phyloP scores from a whole-genome alignment of 768 basidiomycete genomes.

The Pleurotus tuoliensis region DNA sequence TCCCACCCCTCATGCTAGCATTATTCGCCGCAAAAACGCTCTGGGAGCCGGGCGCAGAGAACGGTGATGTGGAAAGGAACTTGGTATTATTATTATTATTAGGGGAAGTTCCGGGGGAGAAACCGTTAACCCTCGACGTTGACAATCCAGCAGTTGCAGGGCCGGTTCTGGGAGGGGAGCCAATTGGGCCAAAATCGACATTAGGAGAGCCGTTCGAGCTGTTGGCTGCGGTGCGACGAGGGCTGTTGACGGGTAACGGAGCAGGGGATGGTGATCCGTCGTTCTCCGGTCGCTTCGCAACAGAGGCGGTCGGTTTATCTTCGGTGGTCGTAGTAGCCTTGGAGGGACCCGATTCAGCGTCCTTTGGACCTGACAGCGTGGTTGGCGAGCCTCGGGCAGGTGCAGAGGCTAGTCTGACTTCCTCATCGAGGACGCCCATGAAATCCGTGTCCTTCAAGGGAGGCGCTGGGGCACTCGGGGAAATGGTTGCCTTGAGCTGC shows the following conservation, averaged over 20 bases:
- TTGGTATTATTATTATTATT: constrained; percentile 21
- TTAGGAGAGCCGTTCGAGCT: constrained; percentile 20
- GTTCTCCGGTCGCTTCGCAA: constrained; percentile 8
- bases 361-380: constrained; percentile 10
- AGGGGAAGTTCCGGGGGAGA: constrained; percentile 63
- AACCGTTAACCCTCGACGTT: constrained; percentile 33
- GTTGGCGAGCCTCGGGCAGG: constrained; percentile 36
- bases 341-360: background rate
- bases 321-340: constrained; percentile 7
- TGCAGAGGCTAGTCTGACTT: constrained; percentile 39
- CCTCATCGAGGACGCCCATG: constrained; percentile 64
- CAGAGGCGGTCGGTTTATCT: background rate
- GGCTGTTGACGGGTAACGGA: constrained; percentile 38
- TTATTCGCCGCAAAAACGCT: constrained; percentile 39
- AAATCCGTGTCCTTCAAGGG: constrained; percentile 75
- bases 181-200: constrained; percentile 77
- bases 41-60: constrained; percentile 70
- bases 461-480: constrained; percentile 77
- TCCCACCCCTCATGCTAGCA: constrained; percentile 34
- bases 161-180: constrained; percentile 60
- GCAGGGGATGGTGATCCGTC: constrained; percentile 36
- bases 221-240: constrained; percentile 40
- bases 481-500: constrained; percentile 67
- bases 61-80: constrained; percentile 61
- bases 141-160: constrained; percentile 20